Evolutionary conservation across 495 filamentous ascomycete species (phyloP), one percentile per base, ranked within the genome.

Genomic region (Podospora tetraspora): DNA sequence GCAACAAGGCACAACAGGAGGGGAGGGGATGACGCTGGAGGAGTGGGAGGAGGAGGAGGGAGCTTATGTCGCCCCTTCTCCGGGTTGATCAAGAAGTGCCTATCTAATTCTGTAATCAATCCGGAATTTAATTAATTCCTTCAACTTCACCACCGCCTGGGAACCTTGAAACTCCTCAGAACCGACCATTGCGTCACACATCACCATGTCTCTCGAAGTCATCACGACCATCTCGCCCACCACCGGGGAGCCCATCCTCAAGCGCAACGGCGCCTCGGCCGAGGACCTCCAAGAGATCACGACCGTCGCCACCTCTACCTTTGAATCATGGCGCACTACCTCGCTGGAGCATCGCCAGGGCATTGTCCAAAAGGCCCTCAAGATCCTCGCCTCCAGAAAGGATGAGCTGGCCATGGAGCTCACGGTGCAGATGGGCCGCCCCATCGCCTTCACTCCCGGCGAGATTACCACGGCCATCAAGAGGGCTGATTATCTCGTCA

Each of bases 341-440:
- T 78, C 84, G 9, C 82, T 97, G 19, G 75, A 81, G 34, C 81
- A 91, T 52, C 86, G 94, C 27, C 88, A 96, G 73, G 83, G 84
- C 59, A 92, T 96, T 66, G 88, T 97, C 70, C 85, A 83, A 69
- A 91, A 89, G 70, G 92, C 93, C 1, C 77, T 97, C 16, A 79
- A 86, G 59, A 76, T 92, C 10, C 82, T 97, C 30, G 79, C 79
- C 5, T 82, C 88, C 57, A 88, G 85, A 71, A 83, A 92, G 72
- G 90, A 97, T 90, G 89, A 88, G 25, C 79, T 97, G n/a, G 92
- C 88, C 4, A 84, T 82, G 66, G 93, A 96, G 75, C 78, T 97
- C 52, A 96, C 92, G 0, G 89, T 94, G 79, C 92, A 97, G 80
- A 97, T 97, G 94, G 94, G 94, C 63, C 85, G 94, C 19, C 94